A percentile compares a stretch with the other conserved stretches of the same genome.
These are phyloP conservation scores for Aspergillus incahuasiensis DNA, from an alignment of 495 filamentous ascomycete species.

Conservation along the genomic window DNA sequence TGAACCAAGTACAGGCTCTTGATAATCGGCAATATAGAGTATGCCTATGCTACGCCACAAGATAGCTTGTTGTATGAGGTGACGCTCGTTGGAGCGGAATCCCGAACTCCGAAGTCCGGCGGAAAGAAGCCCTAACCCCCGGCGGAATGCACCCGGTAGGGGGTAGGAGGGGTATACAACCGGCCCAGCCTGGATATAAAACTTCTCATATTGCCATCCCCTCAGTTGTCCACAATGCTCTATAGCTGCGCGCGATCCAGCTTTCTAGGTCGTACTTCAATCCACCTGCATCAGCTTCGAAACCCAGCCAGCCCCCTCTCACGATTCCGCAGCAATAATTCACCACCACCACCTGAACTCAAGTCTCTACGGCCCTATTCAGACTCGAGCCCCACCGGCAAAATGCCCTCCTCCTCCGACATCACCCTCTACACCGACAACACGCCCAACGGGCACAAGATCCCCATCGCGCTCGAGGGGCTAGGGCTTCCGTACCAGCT, in stretches of 20 bases:
- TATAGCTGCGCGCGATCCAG: neutral
- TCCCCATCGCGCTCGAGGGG: constrained; percentile 78
- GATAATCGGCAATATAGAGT: too few species aligned
- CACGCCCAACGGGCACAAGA: constrained; percentile 52
- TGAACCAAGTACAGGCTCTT: neutral
- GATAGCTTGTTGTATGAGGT: too few species aligned
- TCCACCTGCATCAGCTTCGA: too few species aligned
- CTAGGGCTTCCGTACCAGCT: constrained; percentile 63
- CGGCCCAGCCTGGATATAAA: too few species aligned
- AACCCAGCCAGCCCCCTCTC: neutral
- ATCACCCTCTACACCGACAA: constrained; percentile 35
- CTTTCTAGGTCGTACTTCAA: neutral
- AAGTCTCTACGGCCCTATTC: too few species aligned
- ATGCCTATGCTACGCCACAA: too few species aligned
- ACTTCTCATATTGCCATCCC: neutral
- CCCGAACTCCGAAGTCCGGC: neutral
- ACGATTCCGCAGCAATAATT: neutral
- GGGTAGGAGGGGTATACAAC: too few species aligned
- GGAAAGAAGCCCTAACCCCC: neutral
- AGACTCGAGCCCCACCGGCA: neutral
- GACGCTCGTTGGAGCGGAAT: neutral
- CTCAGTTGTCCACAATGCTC: neutral
- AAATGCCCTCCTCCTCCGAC: constrained; percentile 18
- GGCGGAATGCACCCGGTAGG: too few species aligned
- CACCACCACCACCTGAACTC: too few species aligned